Evolutionary conservation across 768 basidiomycete genomes (phyloP), one percentile per base, ranked within the genome.

Genomic region (Russula virescens): DNA sequence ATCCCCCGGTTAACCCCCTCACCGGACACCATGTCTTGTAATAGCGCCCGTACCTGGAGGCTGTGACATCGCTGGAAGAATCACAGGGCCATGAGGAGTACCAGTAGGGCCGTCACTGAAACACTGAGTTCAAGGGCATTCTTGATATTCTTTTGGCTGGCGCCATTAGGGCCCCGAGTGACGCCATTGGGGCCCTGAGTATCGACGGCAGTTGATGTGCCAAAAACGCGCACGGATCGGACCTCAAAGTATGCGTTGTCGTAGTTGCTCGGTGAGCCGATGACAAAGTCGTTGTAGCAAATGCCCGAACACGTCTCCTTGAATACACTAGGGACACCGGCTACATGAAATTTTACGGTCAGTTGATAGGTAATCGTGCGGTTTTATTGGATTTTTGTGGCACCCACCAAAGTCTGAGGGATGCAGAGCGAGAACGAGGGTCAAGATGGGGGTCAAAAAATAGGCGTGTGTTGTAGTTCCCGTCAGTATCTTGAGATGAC

Each of bases 221-320:
- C 67, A 62, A 67, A 72, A 35, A 69, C 69, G 38, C 75, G 75
- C 60, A 80, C 68, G 54, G 73, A 75, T 34, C 70, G 69, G 68
- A 80, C 72, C 69, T 79, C 79, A 55, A 78, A 80, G 70, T 75
- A 74, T 4, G 75, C 75, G 46, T 68, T 66, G 68, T 73, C 70
- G 68, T 73, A 76, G 62, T 73, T 70, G 14, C 68, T 62, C 5
- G 69, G 69, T 9, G 73, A 55, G 40, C 73, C 71, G 45, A 74
- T 69, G 42, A 78, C 75, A 54, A 75, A 75, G 64, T 76, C 75
- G 8, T 74, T 53, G 65, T 60, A 64, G 48, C 64, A 68, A 6
- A 54, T 26, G 11, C 61, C 64, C 9, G 60, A 23, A n/a, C 65
- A 66, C 8, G 65, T 60, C 51, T 66, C 43, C 9, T 26, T 23